phyloP scores from a whole-genome alignment of 257 asterid genomes.

The Ballota nigra region DNA sequence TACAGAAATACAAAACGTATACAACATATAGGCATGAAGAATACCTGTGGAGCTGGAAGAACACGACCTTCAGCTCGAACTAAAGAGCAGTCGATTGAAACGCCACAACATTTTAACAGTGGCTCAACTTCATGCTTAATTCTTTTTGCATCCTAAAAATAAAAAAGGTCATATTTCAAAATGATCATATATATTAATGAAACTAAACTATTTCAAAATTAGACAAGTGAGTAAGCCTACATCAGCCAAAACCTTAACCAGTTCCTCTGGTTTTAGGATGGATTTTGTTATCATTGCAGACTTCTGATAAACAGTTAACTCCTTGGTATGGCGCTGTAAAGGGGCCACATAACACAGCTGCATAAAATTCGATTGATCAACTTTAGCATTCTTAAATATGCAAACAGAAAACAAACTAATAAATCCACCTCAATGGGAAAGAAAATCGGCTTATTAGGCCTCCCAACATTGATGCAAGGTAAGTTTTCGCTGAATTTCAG shows the following conservation, averaged over 20 bases:
- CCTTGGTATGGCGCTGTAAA: constrained; percentile 40
- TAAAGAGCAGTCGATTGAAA: constrained; percentile 33
- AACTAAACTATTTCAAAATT: neutral
- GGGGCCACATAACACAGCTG: constrained; percentile 53
- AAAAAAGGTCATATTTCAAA: constrained; percentile 4
- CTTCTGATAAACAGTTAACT: constrained; percentile 37
- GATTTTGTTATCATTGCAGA: constrained; percentile 34
- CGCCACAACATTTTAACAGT: constrained; percentile 39
- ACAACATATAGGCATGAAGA: neutral
- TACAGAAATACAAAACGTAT: neutral
- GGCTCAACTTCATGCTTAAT: constrained; percentile 35
- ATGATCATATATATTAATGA: neutral
- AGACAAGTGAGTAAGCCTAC: constrained; percentile 23
- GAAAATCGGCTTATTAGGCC: constrained; percentile 26
- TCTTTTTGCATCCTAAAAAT: constrained; percentile 32
- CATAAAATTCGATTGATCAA: neutral
- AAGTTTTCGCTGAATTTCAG: constrained; percentile 43
- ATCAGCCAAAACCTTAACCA: constrained; percentile 33
- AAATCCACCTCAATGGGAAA: constrained; percentile 49
- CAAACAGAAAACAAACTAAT: neutral
- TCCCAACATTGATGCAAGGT: constrained; percentile 57
- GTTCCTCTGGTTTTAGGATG: constrained; percentile 46
- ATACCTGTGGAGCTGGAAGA: constrained; percentile 51
- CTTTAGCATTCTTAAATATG: neutral
- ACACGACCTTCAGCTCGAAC: constrained; percentile 48